These are phyloP conservation scores for Phytophthora syringae DNA, from an alignment of 352 stramenopile genomes.

Conservation along the genomic window DNA sequence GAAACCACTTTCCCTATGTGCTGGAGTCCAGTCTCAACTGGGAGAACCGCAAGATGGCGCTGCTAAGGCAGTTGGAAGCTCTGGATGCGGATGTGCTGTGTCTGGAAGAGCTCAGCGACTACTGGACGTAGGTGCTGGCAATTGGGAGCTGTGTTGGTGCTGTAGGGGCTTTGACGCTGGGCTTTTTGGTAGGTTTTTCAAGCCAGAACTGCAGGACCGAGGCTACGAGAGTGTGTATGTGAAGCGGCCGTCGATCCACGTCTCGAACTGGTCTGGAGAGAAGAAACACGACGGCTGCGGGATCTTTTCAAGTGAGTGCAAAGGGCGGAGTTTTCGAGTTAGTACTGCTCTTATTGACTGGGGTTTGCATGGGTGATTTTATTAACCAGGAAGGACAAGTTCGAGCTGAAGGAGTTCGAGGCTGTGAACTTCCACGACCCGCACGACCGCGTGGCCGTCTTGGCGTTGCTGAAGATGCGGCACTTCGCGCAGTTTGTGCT, in stretches of 20 bases:
- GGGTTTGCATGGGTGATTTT: background rate
- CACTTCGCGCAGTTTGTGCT: slow-evolving; percentile 84
- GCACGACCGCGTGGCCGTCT: slow-evolving; percentile 86
- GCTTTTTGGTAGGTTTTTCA: slow-evolving; percentile 69
- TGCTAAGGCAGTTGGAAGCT: slow-evolving; percentile 76
- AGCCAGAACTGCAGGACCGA: slow-evolving; percentile 67
- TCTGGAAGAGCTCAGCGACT: slow-evolving; percentile 88
- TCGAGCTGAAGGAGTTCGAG: slow-evolving; percentile 87
- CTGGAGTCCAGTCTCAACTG: slow-evolving; percentile 82
- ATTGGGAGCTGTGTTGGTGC: slow-evolving; percentile 2
- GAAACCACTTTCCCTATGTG: slow-evolving; percentile 90
- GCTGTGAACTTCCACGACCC: slow-evolving; percentile 88
- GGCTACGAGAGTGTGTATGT: slow-evolving; percentile 89
- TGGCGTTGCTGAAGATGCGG: slow-evolving; percentile 85
- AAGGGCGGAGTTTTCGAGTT: background rate
- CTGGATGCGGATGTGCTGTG: slow-evolving; percentile 86
- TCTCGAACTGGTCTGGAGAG: slow-evolving; percentile 87
- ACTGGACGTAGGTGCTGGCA: slow-evolving; percentile 77
- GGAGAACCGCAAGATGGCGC: slow-evolving; percentile 80
- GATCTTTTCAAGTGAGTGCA: slow-evolving; percentile 84
- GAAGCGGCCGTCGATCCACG: slow-evolving; percentile 85
- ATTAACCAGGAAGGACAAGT: slow-evolving; percentile 74
- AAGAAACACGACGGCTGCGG: slow-evolving; percentile 90
- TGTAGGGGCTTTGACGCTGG: slow-evolving; percentile 1
- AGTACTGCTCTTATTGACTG: background rate